phyloP scores from a whole-genome alignment of 306 rosid genomes.

The Spatholobus suberectus region DNA sequence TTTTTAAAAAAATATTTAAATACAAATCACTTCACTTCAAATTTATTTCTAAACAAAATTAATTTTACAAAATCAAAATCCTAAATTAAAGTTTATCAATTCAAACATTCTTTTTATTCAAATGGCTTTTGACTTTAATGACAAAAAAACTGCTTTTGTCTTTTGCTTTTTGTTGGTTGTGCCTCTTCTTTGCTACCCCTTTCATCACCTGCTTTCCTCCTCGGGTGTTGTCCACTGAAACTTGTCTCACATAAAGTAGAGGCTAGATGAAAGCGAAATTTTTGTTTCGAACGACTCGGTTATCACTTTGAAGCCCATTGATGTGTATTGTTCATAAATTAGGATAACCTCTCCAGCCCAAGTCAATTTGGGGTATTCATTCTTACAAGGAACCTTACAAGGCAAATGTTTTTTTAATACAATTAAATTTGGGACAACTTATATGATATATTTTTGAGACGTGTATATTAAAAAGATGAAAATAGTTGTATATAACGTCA shows the following conservation, averaged over 20 bases:
- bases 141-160: constrained; percentile 25
- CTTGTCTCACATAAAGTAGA: constrained; percentile 23
- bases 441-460: no score
- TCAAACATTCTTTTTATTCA: not conserved
- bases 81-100: not conserved
- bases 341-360: not conserved
- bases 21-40: not conserved
- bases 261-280: constrained; percentile 22
- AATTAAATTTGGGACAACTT: not conserved
- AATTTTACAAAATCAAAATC: not conserved
- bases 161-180: constrained; percentile 34
- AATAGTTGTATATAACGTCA: not conserved
- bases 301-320: not conserved
- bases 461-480: not conserved
- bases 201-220: constrained; percentile 15
- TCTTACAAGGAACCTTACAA: not conserved
- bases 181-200: constrained; percentile 26
- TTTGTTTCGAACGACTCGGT: not conserved
- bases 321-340: not conserved
- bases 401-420: not conserved
- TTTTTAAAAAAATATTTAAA: not conserved
- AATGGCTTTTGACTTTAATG: constrained; percentile 20
- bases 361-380: not conserved
- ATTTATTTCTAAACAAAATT: not conserved
- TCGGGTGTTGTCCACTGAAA: constrained; percentile 25